Evolutionary conservation across 2,329 filamentous ascomycete genomes (phyloP), one percentile per base, ranked within the genome.

Genomic region (Beauveria asiatica): DNA sequence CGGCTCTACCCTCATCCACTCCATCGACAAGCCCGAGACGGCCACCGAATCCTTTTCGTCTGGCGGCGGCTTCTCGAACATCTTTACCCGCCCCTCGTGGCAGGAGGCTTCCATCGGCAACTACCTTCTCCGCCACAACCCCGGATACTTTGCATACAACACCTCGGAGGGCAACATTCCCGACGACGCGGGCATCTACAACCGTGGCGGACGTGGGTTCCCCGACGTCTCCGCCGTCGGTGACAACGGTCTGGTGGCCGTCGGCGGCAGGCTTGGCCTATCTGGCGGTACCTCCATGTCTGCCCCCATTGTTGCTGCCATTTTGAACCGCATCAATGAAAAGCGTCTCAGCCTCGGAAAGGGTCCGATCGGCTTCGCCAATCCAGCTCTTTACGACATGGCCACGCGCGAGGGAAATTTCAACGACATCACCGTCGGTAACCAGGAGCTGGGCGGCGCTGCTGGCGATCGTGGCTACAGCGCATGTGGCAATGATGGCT

Each of bases 31-130:
- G 6, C 70, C 76, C 49, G 78, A 80, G 66, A 70, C 73, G 60
- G 78, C 78, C 16, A 78, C 76, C 64, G 72, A 78, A 64, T 74
- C 70, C 3, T 76, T 78, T 67, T 74, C 74, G 61, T 76, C 72
- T 8, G 76, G 76, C 7, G 77, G 78, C 25, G 78, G 78, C 13
- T 80, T 81, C 68, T 75, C 71, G 59, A 78, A 80, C 65, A 72
- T 77, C 63, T 81, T 80, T 60, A 64, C 70, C 1, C 63, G 77
- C 7, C 79, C 80, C 0, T 62, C 65, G 13, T 82, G 81, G 66
- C 80, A 82, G 64, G 66, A 70, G 17, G 60, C 64, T 0, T 75
- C 73, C 10, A 72, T 80, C 5, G 63, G 67, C 9, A 62, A 65
- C 8, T 80, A 73, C 66, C 76, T 78, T 64, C 61, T 62, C 17